Base-by-base conservation (phyloP, 2,329 filamentous ascomycete genomes). In the Aspergillus latus region DNA sequence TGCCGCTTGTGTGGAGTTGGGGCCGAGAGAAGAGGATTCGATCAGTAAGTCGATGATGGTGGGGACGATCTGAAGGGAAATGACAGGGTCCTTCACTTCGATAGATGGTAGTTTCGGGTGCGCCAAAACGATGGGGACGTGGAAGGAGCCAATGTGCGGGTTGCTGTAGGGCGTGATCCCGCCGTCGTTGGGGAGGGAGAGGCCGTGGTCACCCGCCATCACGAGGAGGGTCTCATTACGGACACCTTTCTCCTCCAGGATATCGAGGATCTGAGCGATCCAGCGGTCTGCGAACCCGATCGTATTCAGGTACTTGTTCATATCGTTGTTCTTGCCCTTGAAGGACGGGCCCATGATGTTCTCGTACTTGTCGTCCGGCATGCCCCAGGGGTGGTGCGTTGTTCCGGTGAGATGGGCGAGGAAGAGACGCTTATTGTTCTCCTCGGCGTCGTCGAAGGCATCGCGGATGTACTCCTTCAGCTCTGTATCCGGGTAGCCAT, bases 141-240 rank as follows among this genome's bases (percentile, higher is more conserved):
- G 69, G 59, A 72, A 72, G 51, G 63, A 71, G 42, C 64, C 66
- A 30, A 68, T 58, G 49, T 72, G 69, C 1, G 69, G 68, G 52
- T 71, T 69, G 54, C 69, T 66, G 49, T 72, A 69, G 11, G 70
- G 64, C 10, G 70, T 69, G 34, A 71, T 60, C 7, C 69, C 69
- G 9, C 69, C 67, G 50, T 73, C 66, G 40, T 72, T 71, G n/a
- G 70, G 70, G 7, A 72, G 66, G 2, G 70, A 73, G 8, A 72
- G 57, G 16, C 68, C 69, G 53, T 73, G 70, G 44, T 73, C 70
- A 26, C 70, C 70, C 4, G 68, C 65, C 65, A 72, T 69, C 34
- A 69, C 62, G 7, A 73, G 42, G 13, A 73, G 58, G 6, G 70
- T 73, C 56, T 73, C 68, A 44, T 72, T 59, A 9, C 63, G 64